Percentiles rank a stretch among this genome's conserved stretches.
Evolutionary conservation across 495 filamentous ascomycete species (phyloP).

Genomic region (Glonium stellatum): DNA sequence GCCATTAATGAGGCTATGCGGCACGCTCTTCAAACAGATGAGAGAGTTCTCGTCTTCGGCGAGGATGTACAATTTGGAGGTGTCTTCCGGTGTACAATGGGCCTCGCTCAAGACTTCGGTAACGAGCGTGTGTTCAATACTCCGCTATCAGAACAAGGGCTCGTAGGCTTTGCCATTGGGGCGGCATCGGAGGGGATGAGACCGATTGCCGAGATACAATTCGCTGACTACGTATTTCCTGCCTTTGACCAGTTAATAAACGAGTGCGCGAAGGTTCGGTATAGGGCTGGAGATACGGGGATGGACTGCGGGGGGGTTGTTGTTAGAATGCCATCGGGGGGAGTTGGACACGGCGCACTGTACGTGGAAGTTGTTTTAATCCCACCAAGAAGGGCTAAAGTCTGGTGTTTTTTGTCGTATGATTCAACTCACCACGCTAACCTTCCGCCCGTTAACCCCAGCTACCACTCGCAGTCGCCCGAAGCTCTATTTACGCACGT

Average conservation of each 20-base stretch:
- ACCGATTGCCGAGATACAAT: conserved; percentile 93
- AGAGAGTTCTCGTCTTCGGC: conserved; percentile 83
- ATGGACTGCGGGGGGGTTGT: conserved; percentile 53
- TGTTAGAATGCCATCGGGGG: conserved; percentile 88
- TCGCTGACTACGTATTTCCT: conserved; percentile 95
- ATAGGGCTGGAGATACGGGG: conserved; percentile 69
- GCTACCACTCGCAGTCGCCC: conserved; percentile 89
- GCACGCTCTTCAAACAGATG: conserved; percentile 73
- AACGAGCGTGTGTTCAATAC: conserved; percentile 93
- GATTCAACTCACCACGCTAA: not conserved
- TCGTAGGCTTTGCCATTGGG: conserved; percentile 89
- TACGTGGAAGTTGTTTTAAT: conserved; percentile 38
- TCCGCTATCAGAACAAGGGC: conserved; percentile 87
- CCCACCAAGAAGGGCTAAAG: too few species aligned
- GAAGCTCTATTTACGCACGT: conserved; percentile 90
- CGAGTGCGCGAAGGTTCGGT: conserved; percentile 89
- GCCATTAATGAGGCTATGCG: conserved; percentile 85
- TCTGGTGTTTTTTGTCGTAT: too few species aligned
- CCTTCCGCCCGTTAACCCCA: conserved; percentile 23
- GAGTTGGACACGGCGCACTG: conserved; percentile 91
- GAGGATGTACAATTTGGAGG: conserved; percentile 97
- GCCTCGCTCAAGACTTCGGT: conserved; percentile 79
- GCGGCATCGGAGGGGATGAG: conserved; percentile 86
- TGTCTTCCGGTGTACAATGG: conserved; percentile 92
- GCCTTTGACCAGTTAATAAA: conserved; percentile 98